Base-by-base conservation (phyloP, 345 rosid species). In the Murraya koenigii region DNA sequence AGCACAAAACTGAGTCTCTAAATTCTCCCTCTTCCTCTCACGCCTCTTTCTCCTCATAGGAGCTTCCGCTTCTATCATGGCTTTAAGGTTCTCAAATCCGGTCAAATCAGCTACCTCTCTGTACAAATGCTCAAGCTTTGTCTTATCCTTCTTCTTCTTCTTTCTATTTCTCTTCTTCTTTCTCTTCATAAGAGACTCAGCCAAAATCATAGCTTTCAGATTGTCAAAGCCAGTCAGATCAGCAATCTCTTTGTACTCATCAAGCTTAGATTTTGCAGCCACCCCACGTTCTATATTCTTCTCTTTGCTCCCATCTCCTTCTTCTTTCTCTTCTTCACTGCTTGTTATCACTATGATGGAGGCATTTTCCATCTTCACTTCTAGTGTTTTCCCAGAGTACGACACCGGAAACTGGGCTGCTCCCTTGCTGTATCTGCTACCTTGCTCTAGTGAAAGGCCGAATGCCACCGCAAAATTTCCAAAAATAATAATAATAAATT, bases 81-180 rank as follows among this genome's bases (percentile, higher is more conserved):
- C 76, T 82, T 54, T 80, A 10, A 66, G 36, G 36, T 83, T 52
- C 2, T 75, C 70, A 38, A 6, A 71, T 10, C 75, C 64, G n/a
- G 15, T 72, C 66, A 58, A 41, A 58, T 72, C 66, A 72, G 54
- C 19, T 35, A 72, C 15, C 54, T 35, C 44, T 36, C 35, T 72
- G 22, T 38, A 59, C 79, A 15, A 61, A 73, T 35, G 7, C 63
- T 25, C 36, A 35, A 25, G 5, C 4, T 13, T 38, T n/a, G 26
- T 65, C 52, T 15, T 65, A 26, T 55, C 70, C 47, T 36, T 71
- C 8, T 52, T 49, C 55, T 49, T 52, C 55, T 52, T 52, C 56
- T 19, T 67, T 9, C 66, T 60, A 47, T 67, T 70, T 36, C 66
- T 80, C 58, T 71, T 73, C 15, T 41, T 60, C 70, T 47, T 80